phyloP scores from a whole-genome alignment of 75 land plant genomes.

The Pinus tabuliformis region DNA sequence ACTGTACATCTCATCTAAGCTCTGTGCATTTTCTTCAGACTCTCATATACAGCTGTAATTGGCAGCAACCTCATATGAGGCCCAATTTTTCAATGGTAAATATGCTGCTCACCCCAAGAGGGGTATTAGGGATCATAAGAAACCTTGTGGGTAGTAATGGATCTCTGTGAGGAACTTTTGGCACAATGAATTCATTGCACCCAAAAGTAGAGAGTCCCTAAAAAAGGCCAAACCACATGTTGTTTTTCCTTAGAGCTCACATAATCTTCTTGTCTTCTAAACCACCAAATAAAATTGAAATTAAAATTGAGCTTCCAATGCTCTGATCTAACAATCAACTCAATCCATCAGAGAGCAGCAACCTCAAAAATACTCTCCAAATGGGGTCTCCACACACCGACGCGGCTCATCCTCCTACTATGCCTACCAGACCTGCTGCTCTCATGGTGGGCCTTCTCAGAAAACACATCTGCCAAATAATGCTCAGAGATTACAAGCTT shows the following conservation, averaged over 20 bases:
- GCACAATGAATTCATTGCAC: too few species aligned
- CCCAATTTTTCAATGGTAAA: too few species aligned
- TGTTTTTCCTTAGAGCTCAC: neutral
- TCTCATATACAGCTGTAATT: too few species aligned
- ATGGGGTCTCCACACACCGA: constrained; percentile 61
- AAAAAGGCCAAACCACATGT: neutral
- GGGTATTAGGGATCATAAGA: too few species aligned
- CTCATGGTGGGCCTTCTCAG: constrained; percentile 30
- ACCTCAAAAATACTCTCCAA: constrained; percentile 62
- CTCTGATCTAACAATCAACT: neutral
- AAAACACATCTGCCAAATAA: constrained; percentile 56
- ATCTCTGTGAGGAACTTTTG: too few species aligned
- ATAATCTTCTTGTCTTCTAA: neutral
- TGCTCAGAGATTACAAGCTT: constrained; percentile 26
- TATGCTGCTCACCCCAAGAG: too few species aligned
- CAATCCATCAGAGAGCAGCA: constrained; percentile 8
- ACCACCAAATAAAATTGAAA: constrained; percentile 6
- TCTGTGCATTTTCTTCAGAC: too few species aligned
- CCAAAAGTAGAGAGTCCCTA: too few species aligned
- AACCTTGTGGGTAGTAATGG: too few species aligned
- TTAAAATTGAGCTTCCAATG: neutral
- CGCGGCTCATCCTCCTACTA: constrained; percentile 43
- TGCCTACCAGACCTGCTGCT: constrained; percentile 21
- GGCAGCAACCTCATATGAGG: too few species aligned
- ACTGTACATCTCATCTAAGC: too few species aligned